Percentiles rank a stretch among this genome's conserved stretches.
Conservation (phyloP, 805 yeast genomes). For the Phaffomyces antillensis region DNA sequence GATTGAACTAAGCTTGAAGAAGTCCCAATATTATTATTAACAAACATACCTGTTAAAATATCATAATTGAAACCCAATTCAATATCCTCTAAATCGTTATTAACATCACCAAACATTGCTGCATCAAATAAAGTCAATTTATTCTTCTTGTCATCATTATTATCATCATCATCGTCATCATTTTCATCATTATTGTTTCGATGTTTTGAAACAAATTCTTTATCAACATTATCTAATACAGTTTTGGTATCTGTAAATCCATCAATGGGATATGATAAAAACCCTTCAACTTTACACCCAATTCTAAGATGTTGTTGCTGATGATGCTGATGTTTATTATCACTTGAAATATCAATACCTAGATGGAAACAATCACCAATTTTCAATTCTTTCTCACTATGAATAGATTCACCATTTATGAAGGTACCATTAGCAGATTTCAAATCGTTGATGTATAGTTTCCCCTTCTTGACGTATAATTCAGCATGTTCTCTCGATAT, state of each 20-base stretch:
- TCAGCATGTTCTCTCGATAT: slow-evolving; percentile 92
- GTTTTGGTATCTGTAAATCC: slow-evolving; percentile 18
- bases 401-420: slow-evolving; percentile 66
- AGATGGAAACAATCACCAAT: slow-evolving; percentile 86
- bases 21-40: slow-evolving; percentile 53
- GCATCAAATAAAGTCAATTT: slow-evolving; percentile 40
- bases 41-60: slow-evolving; percentile 47
- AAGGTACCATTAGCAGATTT: slow-evolving; percentile 94
- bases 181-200: no score
- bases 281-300: slow-evolving; percentile 72
- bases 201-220: slow-evolving; percentile 3
- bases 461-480: slow-evolving; percentile 68
- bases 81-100: slow-evolving; percentile 40
- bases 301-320: slow-evolving; percentile 75
- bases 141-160: slow-evolving; percentile 5
- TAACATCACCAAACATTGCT: slow-evolving; percentile 56
- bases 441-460: slow-evolving; percentile 73
- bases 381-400: slow-evolving; percentile 51
- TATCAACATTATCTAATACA: slow-evolving; percentile 4
- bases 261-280: slow-evolving; percentile 42
- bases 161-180: neutral
- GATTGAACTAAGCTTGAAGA: slow-evolving; percentile 49
- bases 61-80: slow-evolving; percentile 41
- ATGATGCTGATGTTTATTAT: slow-evolving; percentile 35
- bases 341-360: slow-evolving; percentile 80